Percentiles rank a stretch among this genome's conserved stretches.
phyloP scores from a whole-genome alignment of 345 rosid genomes.

The Rhodamnia argentea region DNA sequence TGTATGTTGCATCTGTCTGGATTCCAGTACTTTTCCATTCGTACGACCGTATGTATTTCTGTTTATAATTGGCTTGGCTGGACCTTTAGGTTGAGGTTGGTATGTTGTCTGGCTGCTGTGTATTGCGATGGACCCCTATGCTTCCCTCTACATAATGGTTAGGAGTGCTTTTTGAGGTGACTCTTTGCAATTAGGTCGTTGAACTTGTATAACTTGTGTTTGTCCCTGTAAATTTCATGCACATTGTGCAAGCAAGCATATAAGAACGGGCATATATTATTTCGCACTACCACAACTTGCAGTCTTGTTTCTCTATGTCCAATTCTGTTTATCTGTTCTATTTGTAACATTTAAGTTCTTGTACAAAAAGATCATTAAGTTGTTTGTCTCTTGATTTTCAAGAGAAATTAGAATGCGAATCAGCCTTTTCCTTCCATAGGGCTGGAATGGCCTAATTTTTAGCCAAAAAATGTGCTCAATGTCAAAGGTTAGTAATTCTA shows the following conservation, averaged over 20 bases:
- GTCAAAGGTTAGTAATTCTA: background rate
- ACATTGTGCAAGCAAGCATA: background rate
- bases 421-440: background rate
- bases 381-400: background rate
- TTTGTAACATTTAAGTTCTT: background rate
- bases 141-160: background rate
- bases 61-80: background rate
- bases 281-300: background rate
- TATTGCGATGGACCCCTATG: background rate
- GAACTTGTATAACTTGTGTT: background rate
- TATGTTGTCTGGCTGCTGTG: background rate
- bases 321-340: background rate
- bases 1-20: background rate
- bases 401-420: background rate
- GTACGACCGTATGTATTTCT: background rate
- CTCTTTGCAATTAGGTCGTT: background rate
- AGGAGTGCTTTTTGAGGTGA: background rate
- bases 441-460: background rate
- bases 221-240: background rate
- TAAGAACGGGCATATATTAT: background rate
- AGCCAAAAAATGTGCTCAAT: background rate
- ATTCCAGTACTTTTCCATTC: background rate
- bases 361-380: background rate
- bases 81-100: background rate
- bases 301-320: background rate